These are phyloP conservation scores for Metschnikowia koreensis DNA, from an alignment of 805 yeast genomes.

Conservation along the genomic window DNA sequence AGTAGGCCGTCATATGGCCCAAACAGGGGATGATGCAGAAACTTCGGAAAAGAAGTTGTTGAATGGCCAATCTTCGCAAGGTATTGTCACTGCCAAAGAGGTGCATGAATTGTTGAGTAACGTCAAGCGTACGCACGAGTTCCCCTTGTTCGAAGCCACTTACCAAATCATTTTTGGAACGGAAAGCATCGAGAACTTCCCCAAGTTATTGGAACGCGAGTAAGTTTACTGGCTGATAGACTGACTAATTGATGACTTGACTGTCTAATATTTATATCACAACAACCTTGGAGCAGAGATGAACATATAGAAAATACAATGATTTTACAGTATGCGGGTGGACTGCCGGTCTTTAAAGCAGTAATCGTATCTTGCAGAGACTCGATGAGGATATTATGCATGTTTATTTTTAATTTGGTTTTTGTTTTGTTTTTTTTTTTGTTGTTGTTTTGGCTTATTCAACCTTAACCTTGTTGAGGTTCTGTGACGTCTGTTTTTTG, in stretches of 20 bases:
- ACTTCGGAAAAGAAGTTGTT: slow-evolving; percentile 83
- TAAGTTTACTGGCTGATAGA: neutral
- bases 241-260: too few relatives aligned
- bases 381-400: too few relatives aligned
- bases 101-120: slow-evolving; percentile 77
- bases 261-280: too few relatives aligned
- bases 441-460: neutral
- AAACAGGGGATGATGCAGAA: slow-evolving; percentile 69
- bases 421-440: too few relatives aligned
- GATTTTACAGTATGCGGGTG: neutral
- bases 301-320: neutral
- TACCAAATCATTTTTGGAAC: slow-evolving; percentile 79
- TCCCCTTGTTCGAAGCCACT: slow-evolving; percentile 79
- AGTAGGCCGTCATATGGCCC: slow-evolving; percentile 84
- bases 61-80: slow-evolving; percentile 97
- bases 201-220: slow-evolving; percentile 55
- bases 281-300: neutral
- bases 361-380: too few relatives aligned
- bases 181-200: slow-evolving; percentile 71
- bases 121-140: slow-evolving; percentile 56
- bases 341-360: neutral
- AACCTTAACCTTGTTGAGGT: neutral
- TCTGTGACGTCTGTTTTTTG: slow-evolving; percentile 8
- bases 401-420: too few relatives aligned
- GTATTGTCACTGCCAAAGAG: slow-evolving; percentile 85